Base-by-base conservation (phyloP, 495 filamentous ascomycete species). In the Ramalina peruviana region DNA sequence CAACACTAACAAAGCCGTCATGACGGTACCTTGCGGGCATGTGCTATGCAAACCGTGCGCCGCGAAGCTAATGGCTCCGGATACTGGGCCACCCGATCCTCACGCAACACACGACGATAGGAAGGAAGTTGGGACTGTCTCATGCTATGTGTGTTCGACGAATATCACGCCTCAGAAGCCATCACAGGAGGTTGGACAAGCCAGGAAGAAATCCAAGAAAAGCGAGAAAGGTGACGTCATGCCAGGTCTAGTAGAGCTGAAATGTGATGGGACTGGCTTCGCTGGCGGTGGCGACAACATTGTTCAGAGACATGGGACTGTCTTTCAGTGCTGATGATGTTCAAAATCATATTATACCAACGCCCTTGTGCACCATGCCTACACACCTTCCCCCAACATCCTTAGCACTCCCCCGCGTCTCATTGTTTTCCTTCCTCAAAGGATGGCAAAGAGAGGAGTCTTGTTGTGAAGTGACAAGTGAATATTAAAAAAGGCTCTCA, bases 21-120 rank as follows among this genome's bases (percentile, higher is more conserved):
- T 98, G 11, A 85, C 88, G 2, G 92, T 88, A 64, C 88, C 89
- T 0, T 98, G 92, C 60, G 92, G 92, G 0, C 92, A 98, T 58
- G 87, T 97, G 3, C 70, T 96, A 6, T 98, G 92, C 66, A 81
- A 84, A 53, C 86, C 79, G 16, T 98, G 92, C 59, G 84, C 87
- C 3, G 76, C 78, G 40, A 86, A 92, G 58, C 95, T 98, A 64
- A 86, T 97, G 79, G 78, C 70, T 19, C 74, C 79, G 0, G 68
- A 72, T 37, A 67, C 73, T 23, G 65, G 71, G 19, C 66, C 65
- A 3, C 67, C 71, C 3, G 82, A 89, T 60, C 81, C 86, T 3
- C 86, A 89, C 56, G 71, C 41, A 17, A 36, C 39, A 15, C 65
- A 70, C 0, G 73, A 73, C 2, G 74, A 78, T 40, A 65, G 71